Percentiles rank a stretch among this genome's conserved stretches.
These are phyloP conservation scores for Barnettozyma sp. DNA, from an alignment of 805 yeast genomes.

Conservation along the genomic window DNA sequence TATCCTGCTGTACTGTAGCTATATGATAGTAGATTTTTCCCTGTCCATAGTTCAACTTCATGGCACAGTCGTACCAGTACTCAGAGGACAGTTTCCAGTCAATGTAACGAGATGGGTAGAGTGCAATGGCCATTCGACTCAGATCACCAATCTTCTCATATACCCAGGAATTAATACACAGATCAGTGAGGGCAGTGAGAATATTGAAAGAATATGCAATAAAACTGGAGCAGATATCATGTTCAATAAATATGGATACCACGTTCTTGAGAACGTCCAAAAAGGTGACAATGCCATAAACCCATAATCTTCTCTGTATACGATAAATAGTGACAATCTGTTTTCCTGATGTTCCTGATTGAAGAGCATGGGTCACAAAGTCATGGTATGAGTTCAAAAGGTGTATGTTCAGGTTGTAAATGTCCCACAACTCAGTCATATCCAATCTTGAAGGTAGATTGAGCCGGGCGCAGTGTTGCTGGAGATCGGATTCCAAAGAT, in stretches of 20 bases:
- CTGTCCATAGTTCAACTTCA: constrained; percentile 70
- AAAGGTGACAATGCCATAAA: constrained; percentile 77
- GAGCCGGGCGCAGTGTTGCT: constrained; percentile 58
- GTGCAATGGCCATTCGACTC: constrained; percentile 81
- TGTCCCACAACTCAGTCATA: constrained; percentile 65
- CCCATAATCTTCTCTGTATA: constrained; percentile 78
- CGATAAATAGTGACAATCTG: constrained; percentile 72
- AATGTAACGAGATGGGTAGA: constrained; percentile 69
- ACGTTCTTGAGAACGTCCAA: constrained; percentile 71
- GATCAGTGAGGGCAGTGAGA: constrained; percentile 34
- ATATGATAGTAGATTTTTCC: constrained; percentile 84
- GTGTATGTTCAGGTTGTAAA: constrained; percentile 60
- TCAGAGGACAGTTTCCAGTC: constrained; percentile 85
- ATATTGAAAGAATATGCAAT: constrained; percentile 62
- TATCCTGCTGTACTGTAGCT: constrained; percentile 73
- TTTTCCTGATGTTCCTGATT: constrained; percentile 70
- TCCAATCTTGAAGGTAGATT: constrained; percentile 47
- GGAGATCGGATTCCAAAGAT: constrained; percentile 59
- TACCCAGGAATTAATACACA: constrained; percentile 48
- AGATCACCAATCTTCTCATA: constrained; percentile 75
- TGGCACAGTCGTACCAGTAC: constrained; percentile 72
- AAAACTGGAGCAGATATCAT: constrained; percentile 71
- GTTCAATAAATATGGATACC: constrained; percentile 65
- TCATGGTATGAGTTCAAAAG: constrained; percentile 67
- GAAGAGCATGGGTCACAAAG: constrained; percentile 61